Conservation (phyloP, 1,284 basidiomycete genomes). For the Schizopora paradoxa region DNA sequence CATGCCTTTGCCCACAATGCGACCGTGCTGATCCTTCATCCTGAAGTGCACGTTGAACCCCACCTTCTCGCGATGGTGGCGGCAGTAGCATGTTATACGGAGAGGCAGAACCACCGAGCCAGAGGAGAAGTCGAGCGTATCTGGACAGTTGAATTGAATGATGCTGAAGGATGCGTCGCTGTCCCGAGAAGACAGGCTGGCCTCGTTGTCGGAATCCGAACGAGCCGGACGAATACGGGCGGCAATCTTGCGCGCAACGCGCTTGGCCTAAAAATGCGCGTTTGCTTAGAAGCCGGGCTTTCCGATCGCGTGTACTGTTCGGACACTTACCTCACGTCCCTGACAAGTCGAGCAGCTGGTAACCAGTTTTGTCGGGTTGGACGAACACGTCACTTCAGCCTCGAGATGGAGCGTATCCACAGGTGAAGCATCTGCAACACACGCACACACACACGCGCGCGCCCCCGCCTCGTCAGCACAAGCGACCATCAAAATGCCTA, state of each 20-base stretch:
- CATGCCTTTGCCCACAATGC: conserved; percentile 77
- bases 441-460: too few relatives aligned
- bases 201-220: conserved; percentile 65
- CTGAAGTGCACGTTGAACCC: conserved; percentile 94
- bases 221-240: conserved; percentile 70
- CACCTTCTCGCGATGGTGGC: conserved; percentile 96
- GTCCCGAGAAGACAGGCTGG: conserved; percentile 38
- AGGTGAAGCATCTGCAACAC: conserved; percentile 62
- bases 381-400: conserved; percentile 66
- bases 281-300: too few relatives aligned
- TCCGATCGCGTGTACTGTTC: conserved; percentile 7
- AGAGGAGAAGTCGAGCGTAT: conserved; percentile 84
- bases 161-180: conserved; percentile 79
- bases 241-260: conserved; percentile 81
- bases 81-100: conserved; percentile 97
- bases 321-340: conserved; percentile 63
- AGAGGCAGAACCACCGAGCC: conserved; percentile 89
- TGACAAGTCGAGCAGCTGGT: conserved; percentile 82
- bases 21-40: conserved; percentile 77
- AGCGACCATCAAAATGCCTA: conserved; percentile 12
- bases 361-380: conserved; percentile 73
- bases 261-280: conserved; percentile 58
- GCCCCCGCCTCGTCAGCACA: too few relatives aligned
- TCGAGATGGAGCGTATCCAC: conserved; percentile 69
- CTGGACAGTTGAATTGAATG: conserved; percentile 93